phyloP scores from a whole-genome alignment of 2,329 filamentous ascomycete genomes.

The Dactylellina drechsleri region DNA sequence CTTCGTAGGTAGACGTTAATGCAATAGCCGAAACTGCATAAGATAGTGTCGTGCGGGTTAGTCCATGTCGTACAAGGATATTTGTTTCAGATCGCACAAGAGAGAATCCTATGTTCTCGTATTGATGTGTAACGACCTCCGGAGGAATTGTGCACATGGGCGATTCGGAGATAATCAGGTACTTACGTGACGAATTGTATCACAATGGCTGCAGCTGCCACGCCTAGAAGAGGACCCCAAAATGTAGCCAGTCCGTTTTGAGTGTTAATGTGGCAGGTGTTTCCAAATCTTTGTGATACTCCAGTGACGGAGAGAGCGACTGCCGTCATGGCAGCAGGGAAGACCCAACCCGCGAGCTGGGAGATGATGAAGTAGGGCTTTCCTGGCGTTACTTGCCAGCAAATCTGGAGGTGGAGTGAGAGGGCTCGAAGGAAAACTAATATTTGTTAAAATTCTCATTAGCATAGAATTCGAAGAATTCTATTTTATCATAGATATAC shows the following conservation, averaged over 20 bases:
- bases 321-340: slow-evolving; percentile 79
- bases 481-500: slow-evolving; percentile 53
- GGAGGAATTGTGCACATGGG: slow-evolving; percentile 30
- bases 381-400: slow-evolving; percentile 93
- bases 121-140: slow-evolving; percentile 9
- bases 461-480: neutral
- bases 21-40: slow-evolving; percentile 75
- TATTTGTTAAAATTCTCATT: too few relatives aligned
- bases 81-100: too few relatives aligned
- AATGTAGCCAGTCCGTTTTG: slow-evolving; percentile 74
- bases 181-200: slow-evolving; percentile 84
- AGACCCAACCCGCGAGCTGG: slow-evolving; percentile 81
- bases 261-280: slow-evolving; percentile 94
- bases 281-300: slow-evolving; percentile 91
- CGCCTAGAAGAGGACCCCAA: slow-evolving; percentile 74
- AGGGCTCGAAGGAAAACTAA: slow-evolving; percentile 83
- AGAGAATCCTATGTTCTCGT: neutral
- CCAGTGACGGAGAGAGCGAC: slow-evolving; percentile 85
- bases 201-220: slow-evolving; percentile 79
- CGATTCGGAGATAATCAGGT: slow-evolving; percentile 33
- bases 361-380: slow-evolving; percentile 88
- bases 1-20: slow-evolving; percentile 85
- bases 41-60: slow-evolving; percentile 25
- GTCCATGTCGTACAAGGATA: slow-evolving; percentile 31
- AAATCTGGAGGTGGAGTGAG: slow-evolving; percentile 95